A percentile compares a stretch with the other conserved stretches of the same genome.
These are phyloP conservation scores for Candida sakaeoensis DNA, from an alignment of 805 yeast species.

Conservation along the genomic window DNA sequence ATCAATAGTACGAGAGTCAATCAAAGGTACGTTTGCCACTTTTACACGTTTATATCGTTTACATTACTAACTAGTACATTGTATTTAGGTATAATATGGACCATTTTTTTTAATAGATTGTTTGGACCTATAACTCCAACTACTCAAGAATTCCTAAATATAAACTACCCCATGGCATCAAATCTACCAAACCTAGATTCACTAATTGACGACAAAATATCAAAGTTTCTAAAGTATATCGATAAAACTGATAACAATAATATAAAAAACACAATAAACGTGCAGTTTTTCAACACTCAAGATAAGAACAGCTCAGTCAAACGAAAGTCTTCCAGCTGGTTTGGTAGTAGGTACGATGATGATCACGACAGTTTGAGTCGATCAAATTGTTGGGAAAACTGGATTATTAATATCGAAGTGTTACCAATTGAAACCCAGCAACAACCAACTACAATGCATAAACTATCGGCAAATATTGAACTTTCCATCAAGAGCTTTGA, in stretches of 20 bases:
- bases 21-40: conserved; percentile 40
- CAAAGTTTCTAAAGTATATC: conserved; percentile 23
- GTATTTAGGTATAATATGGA: conserved; percentile 53
- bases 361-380: neutral
- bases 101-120: conserved; percentile 65
- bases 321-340: conserved; percentile 52
- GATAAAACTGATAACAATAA: conserved; percentile 17
- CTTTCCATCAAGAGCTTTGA: conserved; percentile 37
- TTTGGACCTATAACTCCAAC: conserved; percentile 62
- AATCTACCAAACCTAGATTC: conserved; percentile 48
- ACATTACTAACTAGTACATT: neutral
- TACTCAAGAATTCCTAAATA: conserved; percentile 51
- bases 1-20: conserved; percentile 50
- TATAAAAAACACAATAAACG: conserved; percentile 26
- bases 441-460: neutral
- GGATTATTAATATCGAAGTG: conserved; percentile 55
- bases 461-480: conserved; percentile 8
- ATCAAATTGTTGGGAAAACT: conserved; percentile 55
- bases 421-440: conserved; percentile 24
- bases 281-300: conserved; percentile 36
- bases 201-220: conserved; percentile 34
- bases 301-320: conserved; percentile 4
- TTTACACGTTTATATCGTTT: neutral
- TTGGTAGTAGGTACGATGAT: conserved; percentile 28
- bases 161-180: conserved; percentile 54